Conservation (phyloP, 257 asterid genomes). For the Solanum ossicruentum region DNA sequence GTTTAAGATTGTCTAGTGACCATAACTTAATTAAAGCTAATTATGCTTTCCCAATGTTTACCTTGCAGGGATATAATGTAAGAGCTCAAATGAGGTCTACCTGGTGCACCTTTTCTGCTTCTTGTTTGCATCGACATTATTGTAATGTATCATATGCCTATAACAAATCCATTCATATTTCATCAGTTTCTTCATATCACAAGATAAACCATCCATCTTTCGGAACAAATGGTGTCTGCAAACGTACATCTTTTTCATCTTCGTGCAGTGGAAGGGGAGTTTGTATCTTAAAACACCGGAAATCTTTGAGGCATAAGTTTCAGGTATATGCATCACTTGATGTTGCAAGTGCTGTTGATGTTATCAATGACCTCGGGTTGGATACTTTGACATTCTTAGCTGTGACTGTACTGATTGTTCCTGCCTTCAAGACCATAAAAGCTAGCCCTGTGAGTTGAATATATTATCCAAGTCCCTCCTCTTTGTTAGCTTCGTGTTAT, state of each 20-base stretch:
- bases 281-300: slow-evolving; percentile 14
- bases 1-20: not conserved
- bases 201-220: slow-evolving; percentile 21
- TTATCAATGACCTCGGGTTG: slow-evolving; percentile 85
- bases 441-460: slow-evolving; percentile 88
- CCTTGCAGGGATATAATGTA: slow-evolving; percentile 49
- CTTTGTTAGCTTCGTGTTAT: not conserved
- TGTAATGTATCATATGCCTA: slow-evolving; percentile 22
- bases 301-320: slow-evolving; percentile 18
- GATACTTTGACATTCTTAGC: slow-evolving; percentile 90
- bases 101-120: slow-evolving; percentile 17
- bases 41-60: not conserved
- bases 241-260: slow-evolving; percentile 20
- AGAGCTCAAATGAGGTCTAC: slow-evolving; percentile 27
- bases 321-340: slow-evolving; percentile 53
- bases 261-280: slow-evolving; percentile 21
- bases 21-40: not conserved
- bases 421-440: slow-evolving; percentile 73
- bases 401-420: slow-evolving; percentile 90
- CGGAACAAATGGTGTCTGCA: slow-evolving; percentile 27
- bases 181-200: slow-evolving; percentile 15
- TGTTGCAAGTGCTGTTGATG: slow-evolving; percentile 82
- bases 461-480: not conserved
- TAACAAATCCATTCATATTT: slow-evolving; percentile 17
- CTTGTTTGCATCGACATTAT: slow-evolving; percentile 15